phyloP scores from a whole-genome alignment of 179 eudicot genomes.

The Heliamphora pulchella region DNA sequence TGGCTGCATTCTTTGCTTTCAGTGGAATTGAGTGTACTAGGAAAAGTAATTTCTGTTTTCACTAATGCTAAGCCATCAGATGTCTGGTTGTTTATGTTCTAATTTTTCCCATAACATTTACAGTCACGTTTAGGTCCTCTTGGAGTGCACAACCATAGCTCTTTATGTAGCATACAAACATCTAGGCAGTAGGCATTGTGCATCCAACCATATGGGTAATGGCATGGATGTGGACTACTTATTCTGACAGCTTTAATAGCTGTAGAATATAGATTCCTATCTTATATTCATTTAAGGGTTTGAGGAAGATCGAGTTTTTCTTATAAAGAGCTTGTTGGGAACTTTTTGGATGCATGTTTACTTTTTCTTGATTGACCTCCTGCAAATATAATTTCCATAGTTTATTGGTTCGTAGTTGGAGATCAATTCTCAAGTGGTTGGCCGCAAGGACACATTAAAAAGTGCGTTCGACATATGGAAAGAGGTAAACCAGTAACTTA shows the following conservation, averaged over 20 bases:
- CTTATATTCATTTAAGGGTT: background rate
- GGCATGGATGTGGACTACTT: slow-evolving; percentile 8
- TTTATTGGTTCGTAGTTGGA: slow-evolving; percentile 45
- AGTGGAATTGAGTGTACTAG: too few relatives aligned
- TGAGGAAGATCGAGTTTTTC: background rate
- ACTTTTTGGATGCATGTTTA: background rate
- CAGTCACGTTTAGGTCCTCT: too few relatives aligned
- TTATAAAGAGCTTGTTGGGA: slow-evolving; percentile 7
- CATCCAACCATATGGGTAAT: background rate
- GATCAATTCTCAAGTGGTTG: slow-evolving; percentile 82
- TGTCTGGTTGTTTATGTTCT: too few relatives aligned
- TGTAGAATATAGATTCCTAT: background rate
- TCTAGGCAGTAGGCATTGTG: background rate
- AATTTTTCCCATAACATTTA: too few relatives aligned
- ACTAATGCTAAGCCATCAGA: too few relatives aligned
- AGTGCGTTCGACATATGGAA: slow-evolving; percentile 92
- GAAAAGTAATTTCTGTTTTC: too few relatives aligned
- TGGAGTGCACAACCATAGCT: too few relatives aligned
- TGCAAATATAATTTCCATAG: slow-evolving; percentile 14
- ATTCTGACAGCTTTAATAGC: background rate
- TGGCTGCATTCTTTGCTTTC: too few relatives aligned
- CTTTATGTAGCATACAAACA: background rate
- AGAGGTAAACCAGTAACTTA: slow-evolving; percentile 45
- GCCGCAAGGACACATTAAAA: slow-evolving; percentile 78
- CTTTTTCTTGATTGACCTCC: slow-evolving; percentile 2